Evolutionary conservation across 2,329 filamentous ascomycete genomes (phyloP), one percentile per base, ranked within the genome.

Genomic region (Emericellopsis atlantica): DNA sequence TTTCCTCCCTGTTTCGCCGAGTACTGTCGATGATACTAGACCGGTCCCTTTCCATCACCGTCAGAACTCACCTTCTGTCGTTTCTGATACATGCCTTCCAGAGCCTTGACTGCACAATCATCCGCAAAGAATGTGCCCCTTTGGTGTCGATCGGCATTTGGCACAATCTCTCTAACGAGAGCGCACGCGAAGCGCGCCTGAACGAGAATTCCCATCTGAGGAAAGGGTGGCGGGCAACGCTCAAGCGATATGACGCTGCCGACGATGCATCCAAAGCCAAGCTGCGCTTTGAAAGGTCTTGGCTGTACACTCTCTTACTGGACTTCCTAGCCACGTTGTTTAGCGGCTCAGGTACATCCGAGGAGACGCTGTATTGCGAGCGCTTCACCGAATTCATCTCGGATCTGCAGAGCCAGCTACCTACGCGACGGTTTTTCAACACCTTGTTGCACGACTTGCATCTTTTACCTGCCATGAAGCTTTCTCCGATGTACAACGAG

Each of bases 121-220:
- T 98, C 39, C 81, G 92, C 46, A 96, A 95, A 59, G 92, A 98
- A 67, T 96, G 92, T 60, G 92, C 90, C 6, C 87, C 93, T 2
- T 67, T 98, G 40, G 90, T 98, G 16, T 92, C 88, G 11, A 95
- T 98, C 51, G 82, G 85, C 1, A 87, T 92, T 51, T 98, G 92
- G 92, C 86, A 96, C 54, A 93, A 95, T 55, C 65, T 98, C 32
- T 84, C 85, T 24, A 84, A 75, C 43, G 87, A 93, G 29, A 71
- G 74, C 44, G 75, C 79, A 46, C 76, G 87, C 49, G 85, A 94
- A 41, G 66, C 67, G 29, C 76, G 79, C 42, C 70, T 98, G 24
- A 79, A 85, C 35, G 79, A 84, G 49, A 74, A 76, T 37, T 63
- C 76, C n/a, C 80, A 85, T 48, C 62, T 94, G 51, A 81, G 77